These are phyloP conservation scores for Elongisporangium senticosum DNA, from an alignment of 352 stramenopile genomes.

Conservation along the genomic window DNA sequence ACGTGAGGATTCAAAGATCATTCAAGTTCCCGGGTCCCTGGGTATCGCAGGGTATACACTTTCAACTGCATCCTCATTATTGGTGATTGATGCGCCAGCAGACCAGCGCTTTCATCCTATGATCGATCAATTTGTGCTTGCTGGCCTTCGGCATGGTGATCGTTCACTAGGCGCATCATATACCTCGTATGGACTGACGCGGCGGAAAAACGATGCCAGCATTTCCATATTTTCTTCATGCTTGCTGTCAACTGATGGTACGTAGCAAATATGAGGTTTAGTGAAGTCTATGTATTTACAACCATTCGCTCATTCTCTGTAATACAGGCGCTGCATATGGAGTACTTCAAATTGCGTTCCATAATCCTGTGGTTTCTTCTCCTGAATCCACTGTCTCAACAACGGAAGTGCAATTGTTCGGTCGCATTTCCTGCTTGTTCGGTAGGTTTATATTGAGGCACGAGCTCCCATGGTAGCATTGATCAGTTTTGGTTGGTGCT, in stretches of 20 bases:
- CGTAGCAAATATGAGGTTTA: not conserved
- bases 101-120: slow-evolving; percentile 58
- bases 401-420: slow-evolving; percentile 22
- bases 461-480: not conserved
- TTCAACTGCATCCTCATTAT: slow-evolving; percentile 24
- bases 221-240: slow-evolving; percentile 37
- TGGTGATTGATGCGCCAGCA: slow-evolving; percentile 29
- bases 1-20: slow-evolving; percentile 29
- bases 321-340: slow-evolving; percentile 35
- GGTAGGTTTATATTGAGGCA: slow-evolving; percentile 14
- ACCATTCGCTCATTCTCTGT: not conserved
- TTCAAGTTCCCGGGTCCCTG: slow-evolving; percentile 47
- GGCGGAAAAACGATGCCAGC: slow-evolving; percentile 9
- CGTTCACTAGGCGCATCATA: slow-evolving; percentile 7
- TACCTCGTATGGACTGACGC: slow-evolving; percentile 3
- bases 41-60: slow-evolving; percentile 51
- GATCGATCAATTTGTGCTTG: slow-evolving; percentile 53
- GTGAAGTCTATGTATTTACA: not conserved
- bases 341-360: slow-evolving; percentile 45
- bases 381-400: slow-evolving; percentile 10
- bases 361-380: slow-evolving; percentile 11
- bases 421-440: slow-evolving; percentile 38
- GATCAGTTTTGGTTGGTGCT: not conserved
- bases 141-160: slow-evolving; percentile 13
- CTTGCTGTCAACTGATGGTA: slow-evolving; percentile 38